Base-by-base conservation (phyloP, 2,329 filamentous ascomycete species). In the Neonectria neomacrospora region DNA sequence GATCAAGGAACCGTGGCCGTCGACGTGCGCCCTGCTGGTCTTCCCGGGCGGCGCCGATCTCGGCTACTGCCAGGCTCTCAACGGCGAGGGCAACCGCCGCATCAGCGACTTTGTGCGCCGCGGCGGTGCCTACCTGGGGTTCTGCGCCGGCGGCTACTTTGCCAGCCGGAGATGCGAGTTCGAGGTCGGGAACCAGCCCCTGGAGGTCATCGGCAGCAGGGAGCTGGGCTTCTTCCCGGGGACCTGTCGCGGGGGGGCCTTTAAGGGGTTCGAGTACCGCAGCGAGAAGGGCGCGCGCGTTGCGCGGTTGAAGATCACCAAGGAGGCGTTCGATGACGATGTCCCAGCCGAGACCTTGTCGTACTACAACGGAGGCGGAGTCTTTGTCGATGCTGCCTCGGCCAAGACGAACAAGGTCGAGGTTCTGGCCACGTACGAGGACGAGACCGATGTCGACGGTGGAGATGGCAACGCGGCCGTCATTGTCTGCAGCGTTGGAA, bases 111-210 rank as follows among this genome's bases (percentile, higher is more conserved):
- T 91, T 74, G 93, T 99, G 53, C 91, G 93, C 63, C 85, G 88
- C 30, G 96, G 96, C 28, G 96, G 96, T 16, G 83, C 87, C 0
- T 99, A 96, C 75, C 85, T 99, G 2, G 96, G 96, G 1, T 90
- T 99, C 72, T 99, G 96, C 76, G 96, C 96, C 2, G 96, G 96
- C 5, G 96, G 91, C 11, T 99, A 99, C 80, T 99, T 97, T 73
- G 96, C 91, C 22, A 89, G 86, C 68, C 83, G 85, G 41, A 85
- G 84, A 66, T 97, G 95, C 75, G 96, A 99, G 77, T 99, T 98
- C 67, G 95, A 98, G 79, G 90, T 96, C 12, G 93, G 94, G 2
- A 89, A 96, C 57, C 71, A 70, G 32, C 85, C 86, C 2, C 86
- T 98, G 80, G 93, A 97, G 75, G 95, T 99, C 3, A 81, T 97